These are phyloP conservation scores for Talaromyces sp. DNA, from an alignment of 2,329 filamentous ascomycete species.

Conservation along the genomic window DNA sequence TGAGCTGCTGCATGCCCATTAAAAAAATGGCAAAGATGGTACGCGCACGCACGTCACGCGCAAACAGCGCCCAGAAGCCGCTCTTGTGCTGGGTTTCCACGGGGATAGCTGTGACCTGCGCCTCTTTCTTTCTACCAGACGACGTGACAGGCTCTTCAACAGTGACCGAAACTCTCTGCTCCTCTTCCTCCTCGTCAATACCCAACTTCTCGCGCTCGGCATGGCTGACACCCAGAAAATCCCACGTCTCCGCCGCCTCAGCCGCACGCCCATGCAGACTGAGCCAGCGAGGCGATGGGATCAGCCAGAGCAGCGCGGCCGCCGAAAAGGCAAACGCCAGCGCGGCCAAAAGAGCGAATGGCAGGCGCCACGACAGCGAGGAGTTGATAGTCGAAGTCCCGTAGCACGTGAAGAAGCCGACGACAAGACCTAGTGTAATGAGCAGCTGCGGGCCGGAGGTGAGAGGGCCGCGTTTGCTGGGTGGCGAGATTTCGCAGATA, in stretches of 20 bases:
- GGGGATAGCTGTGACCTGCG: neutral
- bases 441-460: slow-evolving; percentile 51
- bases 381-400: slow-evolving; percentile 45
- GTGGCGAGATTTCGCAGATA: slow-evolving; percentile 57
- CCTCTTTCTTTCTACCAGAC: neutral
- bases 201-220: slow-evolving; percentile 47
- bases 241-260: slow-evolving; percentile 42
- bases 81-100: neutral
- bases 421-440: slow-evolving; percentile 45
- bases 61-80: slow-evolving; percentile 22
- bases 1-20: slow-evolving; percentile 56
- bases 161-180: neutral
- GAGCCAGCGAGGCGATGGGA: slow-evolving; percentile 57
- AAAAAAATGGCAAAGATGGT: slow-evolving; percentile 53
- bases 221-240: slow-evolving; percentile 39
- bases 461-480: slow-evolving; percentile 45
- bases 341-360: slow-evolving; percentile 47
- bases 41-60: slow-evolving; percentile 21
- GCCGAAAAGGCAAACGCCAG: slow-evolving; percentile 37
- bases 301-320: slow-evolving; percentile 36
- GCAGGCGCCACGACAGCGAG: slow-evolving; percentile 52
- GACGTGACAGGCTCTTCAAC: neutral
- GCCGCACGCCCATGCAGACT: slow-evolving; percentile 42
- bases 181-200: slow-evolving; percentile 19
- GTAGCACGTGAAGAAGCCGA: slow-evolving; percentile 59